Evolutionary conservation across 768 basidiomycete genomes (phyloP).

Genomic region (Mycena epipterygia): DNA sequence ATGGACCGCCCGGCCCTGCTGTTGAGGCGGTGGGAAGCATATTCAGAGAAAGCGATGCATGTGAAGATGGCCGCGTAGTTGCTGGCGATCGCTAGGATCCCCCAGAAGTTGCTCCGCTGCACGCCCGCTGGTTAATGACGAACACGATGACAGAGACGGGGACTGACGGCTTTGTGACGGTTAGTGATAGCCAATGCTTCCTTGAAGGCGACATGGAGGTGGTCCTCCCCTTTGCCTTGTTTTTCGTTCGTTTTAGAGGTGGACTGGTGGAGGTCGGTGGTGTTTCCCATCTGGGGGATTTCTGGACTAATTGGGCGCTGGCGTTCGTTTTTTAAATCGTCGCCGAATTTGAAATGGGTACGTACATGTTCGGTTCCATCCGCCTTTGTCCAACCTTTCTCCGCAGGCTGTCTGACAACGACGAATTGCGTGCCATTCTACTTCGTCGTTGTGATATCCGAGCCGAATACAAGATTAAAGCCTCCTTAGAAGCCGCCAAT

Average conservation of each 20-base stretch:
- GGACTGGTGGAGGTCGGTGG: not conserved
- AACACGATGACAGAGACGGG: not conserved
- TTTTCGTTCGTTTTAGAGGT: not conserved
- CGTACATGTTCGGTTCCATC: not conserved
- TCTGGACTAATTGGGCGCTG: no score
- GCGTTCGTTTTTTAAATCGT: not conserved
- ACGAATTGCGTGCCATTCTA: no score
- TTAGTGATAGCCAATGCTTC: constrained; percentile 21
- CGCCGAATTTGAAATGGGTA: not conserved
- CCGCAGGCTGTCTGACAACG: no score
- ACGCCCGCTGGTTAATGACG: not conserved
- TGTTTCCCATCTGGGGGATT: not conserved
- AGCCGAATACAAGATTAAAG: no score
- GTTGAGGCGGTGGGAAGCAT: not conserved
- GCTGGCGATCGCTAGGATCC: not conserved
- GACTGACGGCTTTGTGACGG: constrained; percentile 24
- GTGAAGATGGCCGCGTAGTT: constrained; percentile 1
- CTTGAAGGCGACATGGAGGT: constrained; percentile 7
- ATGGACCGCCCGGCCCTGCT: not conserved
- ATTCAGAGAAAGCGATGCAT: constrained; percentile 10
- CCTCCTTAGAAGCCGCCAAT: no score
- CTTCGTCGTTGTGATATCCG: no score
- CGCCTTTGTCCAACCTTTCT: not conserved
- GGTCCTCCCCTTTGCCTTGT: not conserved
- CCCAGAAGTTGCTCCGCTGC: constrained; percentile 19